Percentiles rank a stretch among this genome's conserved stretches.
These are phyloP conservation scores for Gloeophyllum trabeum DNA, from an alignment of 768 basidiomycete genomes.

Conservation along the genomic window DNA sequence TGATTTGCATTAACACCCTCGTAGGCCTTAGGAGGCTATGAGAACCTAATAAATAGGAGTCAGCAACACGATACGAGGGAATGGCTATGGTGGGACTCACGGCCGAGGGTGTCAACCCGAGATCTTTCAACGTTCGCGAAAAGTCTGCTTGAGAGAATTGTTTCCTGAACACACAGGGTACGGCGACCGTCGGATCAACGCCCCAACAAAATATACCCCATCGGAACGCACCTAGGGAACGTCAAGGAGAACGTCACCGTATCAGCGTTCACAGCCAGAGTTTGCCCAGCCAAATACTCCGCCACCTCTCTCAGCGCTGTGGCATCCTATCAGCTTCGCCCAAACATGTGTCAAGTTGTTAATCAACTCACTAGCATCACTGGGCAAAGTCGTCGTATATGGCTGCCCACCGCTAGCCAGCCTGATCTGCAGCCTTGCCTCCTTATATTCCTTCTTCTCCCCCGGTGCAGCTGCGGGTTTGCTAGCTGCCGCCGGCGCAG, in stretches of 20 bases:
- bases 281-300: conserved; percentile 76
- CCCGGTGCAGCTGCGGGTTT: conserved; percentile 23
- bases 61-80: no score
- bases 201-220: neutral
- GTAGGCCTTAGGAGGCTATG: no score
- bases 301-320: conserved; percentile 78
- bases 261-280: conserved; percentile 57
- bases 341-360: conserved; percentile 71
- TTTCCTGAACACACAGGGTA: conserved; percentile 51
- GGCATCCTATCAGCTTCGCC: conserved; percentile 67
- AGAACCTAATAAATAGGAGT: no score
- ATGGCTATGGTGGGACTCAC: conserved; percentile 42
- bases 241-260: conserved; percentile 69
- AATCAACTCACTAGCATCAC: conserved; percentile 67
- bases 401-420: conserved; percentile 74
- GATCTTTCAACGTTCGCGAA: conserved; percentile 66
- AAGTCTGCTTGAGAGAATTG: conserved; percentile 64
- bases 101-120: conserved; percentile 87
- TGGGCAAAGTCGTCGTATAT: conserved; percentile 69
- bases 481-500: conserved; percentile 16
- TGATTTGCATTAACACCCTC: no score
- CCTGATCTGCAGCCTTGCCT: conserved; percentile 86
- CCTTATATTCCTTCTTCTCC: conserved; percentile 59
- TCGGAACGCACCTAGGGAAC: conserved; percentile 63
- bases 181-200: neutral